Evolutionary conservation across 768 basidiomycete genomes (phyloP).

Genomic region (Pleurotus citrinopileatus): DNA sequence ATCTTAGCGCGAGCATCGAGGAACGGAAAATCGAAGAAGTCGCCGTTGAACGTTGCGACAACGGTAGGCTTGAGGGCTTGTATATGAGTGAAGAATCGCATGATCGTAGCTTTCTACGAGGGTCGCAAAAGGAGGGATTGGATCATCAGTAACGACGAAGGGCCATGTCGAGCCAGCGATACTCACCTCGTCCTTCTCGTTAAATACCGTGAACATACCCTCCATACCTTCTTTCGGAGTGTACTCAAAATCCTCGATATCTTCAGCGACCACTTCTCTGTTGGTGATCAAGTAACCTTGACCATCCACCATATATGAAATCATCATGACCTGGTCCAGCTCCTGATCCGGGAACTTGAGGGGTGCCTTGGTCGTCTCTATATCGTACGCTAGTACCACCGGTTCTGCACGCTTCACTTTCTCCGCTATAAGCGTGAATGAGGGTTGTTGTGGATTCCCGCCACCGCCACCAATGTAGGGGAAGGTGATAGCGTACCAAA

Average conservation of each 20-base stretch:
- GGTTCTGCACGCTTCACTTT: slow-evolving; percentile 98
- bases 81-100: slow-evolving; percentile 90
- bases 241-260: slow-evolving; percentile 98
- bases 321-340: slow-evolving; percentile 99
- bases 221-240: slow-evolving; percentile 98
- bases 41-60: slow-evolving; percentile 98
- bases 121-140: no score
- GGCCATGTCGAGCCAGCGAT: neutral
- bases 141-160: slow-evolving; percentile 6
- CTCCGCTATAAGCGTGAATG: slow-evolving; percentile 67
- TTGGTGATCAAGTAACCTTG: slow-evolving; percentile 98
- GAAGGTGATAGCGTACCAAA: slow-evolving; percentile 95
- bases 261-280: slow-evolving; percentile 93
- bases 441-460: slow-evolving; percentile 66
- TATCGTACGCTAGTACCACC: slow-evolving; percentile 98
- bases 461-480: neutral
- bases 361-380: slow-evolving; percentile 99
- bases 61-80: slow-evolving; percentile 94
- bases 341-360: slow-evolving; percentile 96
- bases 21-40: slow-evolving; percentile 99
- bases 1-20: slow-evolving; percentile 79
- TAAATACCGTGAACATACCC: slow-evolving; percentile 94
- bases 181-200: slow-evolving; percentile 86
- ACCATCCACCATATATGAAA: slow-evolving; percentile 99
- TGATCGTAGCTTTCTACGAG: slow-evolving; percentile 73